Base-by-base conservation (phyloP, 2,329 filamentous ascomycete genomes). In the Curvularia eragrostidis region DNA sequence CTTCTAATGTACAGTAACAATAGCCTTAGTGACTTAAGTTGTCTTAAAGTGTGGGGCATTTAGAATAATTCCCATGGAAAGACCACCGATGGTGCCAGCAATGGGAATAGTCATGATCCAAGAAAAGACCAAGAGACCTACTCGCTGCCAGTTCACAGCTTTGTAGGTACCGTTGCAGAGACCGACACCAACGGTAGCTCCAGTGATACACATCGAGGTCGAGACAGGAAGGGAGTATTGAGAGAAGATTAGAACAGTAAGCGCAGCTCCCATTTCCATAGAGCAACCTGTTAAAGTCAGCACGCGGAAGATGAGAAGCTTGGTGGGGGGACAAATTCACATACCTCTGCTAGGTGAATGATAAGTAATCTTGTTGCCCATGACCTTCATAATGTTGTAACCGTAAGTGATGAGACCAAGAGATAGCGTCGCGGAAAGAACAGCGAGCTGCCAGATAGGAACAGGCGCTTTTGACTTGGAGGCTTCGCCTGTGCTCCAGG, bases 301-400 rank as follows among this genome's bases (percentile, higher is more conserved):
- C 30, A 54, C 23, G 26, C 5, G 15, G 49, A 23, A 36, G 8
- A 50, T 28, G n/a, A 34, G 4, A n/a, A 43, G 2, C 3, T 26
- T 48, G n/a, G 3, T n/a, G n/a, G 3, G 26, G 32, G 24, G 47
- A n/a, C 6, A 19, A 13, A 26, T 24, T 15, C 7, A 58, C 58
- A 48, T 65, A 67, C 72, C 83, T 67, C 83, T 73, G 63, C 76
- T 81, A 4, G 84, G 84, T 3, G 83, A 85, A 75, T 90, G 88
- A 76, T 89, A 89, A 56, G 89, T 91, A 75, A 91, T 87, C 78
- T 90, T 90, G 83, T 92, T 93, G 52, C 90, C 90, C 89, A 92
- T 91, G 77, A 90, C 87, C 80, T 90, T 91, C 89, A 92, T 92
- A 79, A 92, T 92, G 81, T 92, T 91, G 81, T 91, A 92, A 9